Percentiles rank a stretch among this genome's conserved stretches.
Evolutionary conservation across 306 rosid species (phyloP).

Genomic region (Quillaja saponaria): DNA sequence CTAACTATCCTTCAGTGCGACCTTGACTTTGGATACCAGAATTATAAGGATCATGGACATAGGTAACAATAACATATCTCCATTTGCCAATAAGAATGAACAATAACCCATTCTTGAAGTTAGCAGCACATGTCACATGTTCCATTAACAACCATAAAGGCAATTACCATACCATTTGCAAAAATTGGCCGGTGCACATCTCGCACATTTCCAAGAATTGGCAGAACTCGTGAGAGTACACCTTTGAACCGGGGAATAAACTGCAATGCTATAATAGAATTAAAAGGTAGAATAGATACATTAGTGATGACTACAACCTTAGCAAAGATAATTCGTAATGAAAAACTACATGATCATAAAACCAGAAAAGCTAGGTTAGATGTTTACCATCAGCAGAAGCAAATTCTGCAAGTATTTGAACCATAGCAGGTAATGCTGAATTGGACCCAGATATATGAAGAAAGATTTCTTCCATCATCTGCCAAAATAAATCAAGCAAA

Average conservation of each 20-base stretch:
- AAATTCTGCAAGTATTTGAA: conserved; percentile 92
- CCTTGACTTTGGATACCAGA: too few relatives aligned
- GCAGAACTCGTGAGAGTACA: conserved; percentile 91
- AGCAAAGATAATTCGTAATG: neutral
- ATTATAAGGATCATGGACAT: too few relatives aligned
- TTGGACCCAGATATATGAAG: conserved; percentile 83
- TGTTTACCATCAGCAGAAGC: conserved; percentile 78
- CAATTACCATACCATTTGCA: conserved; percentile 72
- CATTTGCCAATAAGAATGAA: too few relatives aligned
- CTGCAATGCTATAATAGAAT: conserved; percentile 69
- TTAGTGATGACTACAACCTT: conserved; percentile 30
- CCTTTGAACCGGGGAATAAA: conserved; percentile 87
- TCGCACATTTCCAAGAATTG: conserved; percentile 92
- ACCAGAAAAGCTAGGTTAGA: conserved; percentile 29
- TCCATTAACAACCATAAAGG: conserved; percentile 26
- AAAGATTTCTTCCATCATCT: conserved; percentile 96
- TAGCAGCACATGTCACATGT: conserved; percentile 27
- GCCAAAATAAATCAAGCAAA: conserved; percentile 43
- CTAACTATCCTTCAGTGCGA: too few relatives aligned
- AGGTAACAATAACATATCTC: too few relatives aligned
- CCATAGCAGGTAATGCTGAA: conserved; percentile 85
- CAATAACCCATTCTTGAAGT: too few relatives aligned
- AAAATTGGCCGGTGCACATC: conserved; percentile 80
- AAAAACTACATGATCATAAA: conserved; percentile 18
- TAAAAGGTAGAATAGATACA: conserved; percentile 25